Conservation (phyloP, 176 grass and related monocot species). For the Panicum miliaceum region DNA sequence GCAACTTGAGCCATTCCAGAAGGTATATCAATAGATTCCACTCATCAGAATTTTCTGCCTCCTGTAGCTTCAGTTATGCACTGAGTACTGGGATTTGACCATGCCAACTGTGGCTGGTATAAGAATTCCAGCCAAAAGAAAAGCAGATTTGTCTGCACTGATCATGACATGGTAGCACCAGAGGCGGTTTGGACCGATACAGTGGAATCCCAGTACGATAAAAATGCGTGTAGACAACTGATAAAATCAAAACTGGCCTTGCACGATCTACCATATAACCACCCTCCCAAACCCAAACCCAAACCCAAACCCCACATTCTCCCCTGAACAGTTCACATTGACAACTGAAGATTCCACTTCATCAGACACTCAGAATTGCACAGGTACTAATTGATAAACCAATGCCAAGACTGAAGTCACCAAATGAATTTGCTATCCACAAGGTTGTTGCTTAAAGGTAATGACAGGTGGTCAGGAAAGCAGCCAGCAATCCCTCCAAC, state of each 20-base stretch:
- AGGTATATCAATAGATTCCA: slow-evolving; percentile 43
- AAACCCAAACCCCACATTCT: slow-evolving; percentile 26
- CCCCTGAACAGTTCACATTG: slow-evolving; percentile 5
- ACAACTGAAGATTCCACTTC: slow-evolving; percentile 35
- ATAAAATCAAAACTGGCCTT: slow-evolving; percentile 22
- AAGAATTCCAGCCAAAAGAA: slow-evolving; percentile 37
- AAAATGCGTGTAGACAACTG: slow-evolving; percentile 21
- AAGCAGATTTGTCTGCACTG: slow-evolving; percentile 40
- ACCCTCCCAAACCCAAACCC: slow-evolving; percentile 23
- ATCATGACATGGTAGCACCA: slow-evolving; percentile 44
- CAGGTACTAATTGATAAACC: slow-evolving; percentile 26
- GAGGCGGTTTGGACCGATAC: slow-evolving; percentile 36
- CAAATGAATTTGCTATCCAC: slow-evolving; percentile 32
- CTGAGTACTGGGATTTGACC: slow-evolving; percentile 23
- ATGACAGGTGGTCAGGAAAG: slow-evolving; percentile 27
- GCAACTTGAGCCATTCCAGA: slow-evolving; percentile 36
- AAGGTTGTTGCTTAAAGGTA: background rate
- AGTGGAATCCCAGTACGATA: slow-evolving; percentile 27
- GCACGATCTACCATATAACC: slow-evolving; percentile 26
- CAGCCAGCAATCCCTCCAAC: slow-evolving; percentile 22
- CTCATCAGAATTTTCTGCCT: slow-evolving; percentile 37
- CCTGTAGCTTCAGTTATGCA: slow-evolving; percentile 46
- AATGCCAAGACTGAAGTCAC: background rate
- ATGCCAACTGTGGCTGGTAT: slow-evolving; percentile 31
- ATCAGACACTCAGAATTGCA: slow-evolving; percentile 11